phyloP scores from a whole-genome alignment of 1,284 basidiomycete species.

The Jaminaea rosea region DNA sequence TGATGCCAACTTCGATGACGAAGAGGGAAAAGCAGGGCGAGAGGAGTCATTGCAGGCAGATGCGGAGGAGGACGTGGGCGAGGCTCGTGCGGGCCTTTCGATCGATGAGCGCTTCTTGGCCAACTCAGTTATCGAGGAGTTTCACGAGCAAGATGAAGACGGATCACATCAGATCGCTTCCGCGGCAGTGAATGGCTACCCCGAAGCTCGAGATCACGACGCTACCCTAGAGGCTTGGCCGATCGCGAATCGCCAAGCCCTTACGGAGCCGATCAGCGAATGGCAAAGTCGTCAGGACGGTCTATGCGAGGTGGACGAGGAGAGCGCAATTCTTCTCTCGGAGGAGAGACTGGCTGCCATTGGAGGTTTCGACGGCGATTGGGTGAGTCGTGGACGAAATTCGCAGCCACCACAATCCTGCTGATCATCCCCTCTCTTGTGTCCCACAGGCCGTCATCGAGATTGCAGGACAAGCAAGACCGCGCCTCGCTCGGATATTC shows the following conservation, averaged over 20 bases:
- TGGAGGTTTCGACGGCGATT: slow-evolving; percentile 75
- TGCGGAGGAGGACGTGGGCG: slow-evolving; percentile 9
- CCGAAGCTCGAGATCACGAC: neutral
- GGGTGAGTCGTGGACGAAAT: slow-evolving; percentile 54
- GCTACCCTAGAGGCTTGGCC: neutral
- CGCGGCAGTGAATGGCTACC: neutral
- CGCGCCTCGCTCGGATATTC: slow-evolving; percentile 28
- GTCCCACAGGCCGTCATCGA: slow-evolving; percentile 32
- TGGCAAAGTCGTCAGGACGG: slow-evolving; percentile 11
- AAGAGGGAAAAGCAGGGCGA: neutral
- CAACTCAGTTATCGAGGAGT: slow-evolving; percentile 23
- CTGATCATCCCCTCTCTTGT: neutral
- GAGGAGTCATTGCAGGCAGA: slow-evolving; percentile 4
- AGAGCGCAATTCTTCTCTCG: slow-evolving; percentile 26
- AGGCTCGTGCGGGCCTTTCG: slow-evolving; percentile 2
- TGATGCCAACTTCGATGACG: neutral
- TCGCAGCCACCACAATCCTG: neutral
- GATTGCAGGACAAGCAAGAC: slow-evolving; percentile 5
- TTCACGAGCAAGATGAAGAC: slow-evolving; percentile 3
- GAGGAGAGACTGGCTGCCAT: slow-evolving; percentile 59
- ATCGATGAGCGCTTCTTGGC: slow-evolving; percentile 38
- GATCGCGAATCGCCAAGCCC: neutral
- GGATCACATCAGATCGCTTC: neutral
- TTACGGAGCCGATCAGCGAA: neutral
- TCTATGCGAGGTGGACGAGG: slow-evolving; percentile 26